phyloP scores from a whole-genome alignment of 192 early-diverging fungal species.

The Coemansia sp. region DNA sequence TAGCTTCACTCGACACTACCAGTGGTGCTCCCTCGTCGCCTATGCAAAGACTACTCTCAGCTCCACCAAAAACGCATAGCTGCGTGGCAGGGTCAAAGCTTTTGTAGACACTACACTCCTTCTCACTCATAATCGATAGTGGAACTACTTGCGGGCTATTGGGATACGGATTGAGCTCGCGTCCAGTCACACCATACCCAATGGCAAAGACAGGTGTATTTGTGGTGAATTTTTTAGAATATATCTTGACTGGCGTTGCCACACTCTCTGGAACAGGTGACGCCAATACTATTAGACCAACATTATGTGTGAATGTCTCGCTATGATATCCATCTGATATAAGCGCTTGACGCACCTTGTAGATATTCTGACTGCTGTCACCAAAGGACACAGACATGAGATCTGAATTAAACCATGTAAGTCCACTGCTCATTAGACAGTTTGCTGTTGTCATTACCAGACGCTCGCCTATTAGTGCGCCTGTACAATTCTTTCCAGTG shows the following conservation, averaged over 20 bases:
- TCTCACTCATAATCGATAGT: not conserved
- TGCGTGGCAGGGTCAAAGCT: constrained; percentile 17
- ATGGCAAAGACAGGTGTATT: constrained; percentile 4
- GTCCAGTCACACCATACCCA: constrained; percentile 11
- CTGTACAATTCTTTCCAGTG: constrained; percentile 32
- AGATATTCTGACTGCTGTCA: not conserved
- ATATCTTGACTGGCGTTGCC: constrained; percentile 20
- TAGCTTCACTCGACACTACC: constrained; percentile 4
- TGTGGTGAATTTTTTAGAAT: not conserved
- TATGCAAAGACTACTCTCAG: constrained; percentile 5
- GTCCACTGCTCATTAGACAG: constrained; percentile 19
- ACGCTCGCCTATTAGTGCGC: constrained; percentile 18
- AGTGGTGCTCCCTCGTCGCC: constrained; percentile 33
- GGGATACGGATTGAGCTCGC: not conserved
- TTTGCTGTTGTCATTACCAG: constrained; percentile 35
- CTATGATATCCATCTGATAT: constrained; percentile 13
- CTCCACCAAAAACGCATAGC: constrained; percentile 10
- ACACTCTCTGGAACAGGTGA: constrained; percentile 13
- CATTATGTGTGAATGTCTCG: constrained; percentile 15
- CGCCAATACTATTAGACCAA: constrained; percentile 22
- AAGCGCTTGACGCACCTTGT: constrained; percentile 14
- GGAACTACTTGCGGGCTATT: not conserved
- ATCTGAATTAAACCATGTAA: constrained; percentile 17
- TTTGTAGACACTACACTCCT: constrained; percentile 8
- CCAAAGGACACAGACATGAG: constrained; percentile 21